phyloP scores from a whole-genome alignment of 768 basidiomycete genomes.

The Calocera cornea region DNA sequence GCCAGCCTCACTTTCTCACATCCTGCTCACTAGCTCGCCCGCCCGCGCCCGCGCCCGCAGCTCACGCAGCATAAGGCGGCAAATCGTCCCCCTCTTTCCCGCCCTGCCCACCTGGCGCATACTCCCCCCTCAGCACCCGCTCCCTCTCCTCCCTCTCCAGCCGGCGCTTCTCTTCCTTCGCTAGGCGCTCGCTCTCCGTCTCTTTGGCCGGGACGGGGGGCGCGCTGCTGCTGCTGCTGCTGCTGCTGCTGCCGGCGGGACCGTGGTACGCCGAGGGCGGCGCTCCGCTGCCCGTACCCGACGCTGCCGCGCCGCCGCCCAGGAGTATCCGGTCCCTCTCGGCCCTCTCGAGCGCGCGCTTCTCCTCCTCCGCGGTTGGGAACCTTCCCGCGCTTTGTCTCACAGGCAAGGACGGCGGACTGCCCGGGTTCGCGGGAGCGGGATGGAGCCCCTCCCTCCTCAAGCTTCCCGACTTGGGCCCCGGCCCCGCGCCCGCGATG shows the following conservation, averaged over 20 bases:
- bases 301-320: not conserved
- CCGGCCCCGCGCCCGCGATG: constrained; percentile 45
- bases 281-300: not conserved
- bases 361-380: not conserved
- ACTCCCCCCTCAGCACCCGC: constrained; percentile 27
- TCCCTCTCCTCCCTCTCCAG: constrained; percentile 55
- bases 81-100: not conserved
- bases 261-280: not conserved
- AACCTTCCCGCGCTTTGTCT: not conserved
- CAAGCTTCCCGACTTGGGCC: constrained; percentile 13
- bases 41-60: too few species aligned
- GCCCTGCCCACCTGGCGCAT: not conserved
- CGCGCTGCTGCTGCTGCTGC: not conserved
- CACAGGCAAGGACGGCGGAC: too few species aligned
- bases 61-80: not conserved
- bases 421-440: too few species aligned
- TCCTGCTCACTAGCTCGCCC: too few species aligned
- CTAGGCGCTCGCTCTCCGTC: constrained; percentile 33
- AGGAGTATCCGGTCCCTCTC: not conserved
- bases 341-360: not conserved
- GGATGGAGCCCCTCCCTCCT: not conserved
- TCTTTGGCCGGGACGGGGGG: not conserved
- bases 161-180: constrained; percentile 52
- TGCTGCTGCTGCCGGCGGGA: not conserved
- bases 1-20: too few species aligned